Base-by-base conservation (phyloP, 2,329 filamentous ascomycete species). In the Alternaria sp. region DNA sequence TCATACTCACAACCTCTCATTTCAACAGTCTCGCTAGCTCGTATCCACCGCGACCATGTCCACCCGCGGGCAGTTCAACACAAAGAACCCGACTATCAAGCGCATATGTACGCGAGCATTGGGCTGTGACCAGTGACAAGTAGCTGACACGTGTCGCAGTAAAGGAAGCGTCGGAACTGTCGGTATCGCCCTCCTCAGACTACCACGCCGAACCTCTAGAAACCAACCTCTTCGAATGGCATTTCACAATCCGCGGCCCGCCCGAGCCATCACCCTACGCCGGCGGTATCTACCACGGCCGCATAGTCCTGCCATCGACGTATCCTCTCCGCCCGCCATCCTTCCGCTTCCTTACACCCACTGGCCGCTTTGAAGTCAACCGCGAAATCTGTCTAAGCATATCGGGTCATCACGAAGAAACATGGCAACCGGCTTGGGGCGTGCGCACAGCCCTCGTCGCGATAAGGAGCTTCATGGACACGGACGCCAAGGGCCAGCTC, bases 351-450 rank as follows among this genome's bases (percentile, higher is more conserved):
- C 86, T 93, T 7, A 98, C 96, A 0, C 94, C 96, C 0, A 92
- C 89, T 25, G 96, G 95, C 57, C 89, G 96, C 65, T 99, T 99
- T 82, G 96, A 98, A 81, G 90, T 94, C 59, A 99, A 99, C 79
- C 89, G 96, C 69, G 95, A 98, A 84, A 98, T 99, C 72, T 99
- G 96, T 78, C 88, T 99, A 15, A 93, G 89, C 74, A 99, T 98
- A 74, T 92, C 89, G 56, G 95, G 94, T 3, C 95, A 97, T 81
- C 96, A 99, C 82, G 96, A 98, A 80, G 96, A 98, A 83, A 97
- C 93, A 15, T 99, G 96, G 96, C 95, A 97, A 85, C 96, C 96
- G 0, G 96, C 96, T 1, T 99, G 96, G 96, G 96, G 96, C 0
- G 91, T 99, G 10, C 87, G 96, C 63, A 98, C 96, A 5, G 95